Evolutionary conservation across 345 rosid species (phyloP), one percentile per base, ranked within the genome.

Genomic region (Gossypium sturtianum): DNA sequence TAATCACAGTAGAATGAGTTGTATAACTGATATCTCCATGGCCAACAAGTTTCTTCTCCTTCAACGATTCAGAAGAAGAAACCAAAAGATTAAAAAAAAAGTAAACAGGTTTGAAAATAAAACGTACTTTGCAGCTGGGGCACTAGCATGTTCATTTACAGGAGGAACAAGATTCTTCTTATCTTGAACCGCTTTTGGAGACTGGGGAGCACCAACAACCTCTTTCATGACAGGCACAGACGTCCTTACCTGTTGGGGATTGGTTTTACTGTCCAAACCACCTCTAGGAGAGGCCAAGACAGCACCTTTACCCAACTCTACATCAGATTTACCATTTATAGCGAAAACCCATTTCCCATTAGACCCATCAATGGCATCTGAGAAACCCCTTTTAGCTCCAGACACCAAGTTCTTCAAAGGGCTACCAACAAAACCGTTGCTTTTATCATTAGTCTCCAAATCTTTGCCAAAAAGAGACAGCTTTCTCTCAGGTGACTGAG

Each of bases 381-480:
- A 84, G 80, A 90, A 90, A 58, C 83, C 92, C 76, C 94, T 86
- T 74, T 90, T 90, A 70, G 89, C 86, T 23, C 94, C 94, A 48
- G 90, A 86, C 25, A 85, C 84, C 5, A 82, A 72, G 74, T 66
- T 81, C 83, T 84, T 86, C 44, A 74, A 41, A 19, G 89, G 82
- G 78, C 66, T 75, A 17, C 72, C 71, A 29, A 80, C 12, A 69
- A 47, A 80, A 74, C 75, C 81, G 74, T 69, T 75, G 64, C 67
- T 58, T 57, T 57, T 53, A 27, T 68, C 53, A 49, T 56, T 20
- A 20, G 13, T 78, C 47, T 83, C 87, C 79, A 83, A 82, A 49
- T 83, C 92, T 83, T 80, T 81, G 6, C 93, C 89, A 82, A 89
- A 87, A 74, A 87, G 81, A 41, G 93, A 83, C 19, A 82, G 80